Evolutionary conservation across 495 filamentous ascomycete species (phyloP).

Genomic region (Penicillium mononematosum): DNA sequence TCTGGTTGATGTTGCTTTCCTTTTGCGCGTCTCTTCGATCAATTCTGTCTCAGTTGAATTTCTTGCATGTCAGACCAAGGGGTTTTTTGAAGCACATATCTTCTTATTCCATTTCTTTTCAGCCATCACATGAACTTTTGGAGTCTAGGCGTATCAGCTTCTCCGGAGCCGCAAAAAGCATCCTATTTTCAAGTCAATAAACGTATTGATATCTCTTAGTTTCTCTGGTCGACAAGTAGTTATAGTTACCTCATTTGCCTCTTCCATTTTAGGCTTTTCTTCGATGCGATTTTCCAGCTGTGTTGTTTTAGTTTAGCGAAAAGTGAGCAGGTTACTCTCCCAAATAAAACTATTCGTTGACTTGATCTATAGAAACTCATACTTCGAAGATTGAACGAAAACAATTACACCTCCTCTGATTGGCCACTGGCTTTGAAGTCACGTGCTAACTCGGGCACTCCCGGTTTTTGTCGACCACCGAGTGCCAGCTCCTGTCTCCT

Average conservation of each 20-base stretch:
- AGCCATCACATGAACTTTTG: background rate
- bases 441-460: constrained; percentile 24
- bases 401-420: constrained; percentile 24
- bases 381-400: constrained; percentile 1
- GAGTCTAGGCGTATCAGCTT: constrained; percentile 20
- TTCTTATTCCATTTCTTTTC: constrained; percentile 15
- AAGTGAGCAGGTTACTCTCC: no score
- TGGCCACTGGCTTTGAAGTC: constrained; percentile 21
- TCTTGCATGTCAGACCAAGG: constrained; percentile 24
- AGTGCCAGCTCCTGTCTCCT: constrained; percentile 30
- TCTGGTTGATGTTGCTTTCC: constrained; percentile 27
- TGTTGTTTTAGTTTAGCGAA: no score
- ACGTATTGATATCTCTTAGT: background rate
- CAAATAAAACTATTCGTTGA: background rate
- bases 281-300: background rate
- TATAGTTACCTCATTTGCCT: background rate
- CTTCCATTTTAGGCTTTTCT: background rate
- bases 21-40: constrained; percentile 13
- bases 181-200: background rate
- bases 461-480: constrained; percentile 43
- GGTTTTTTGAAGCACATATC: constrained; percentile 29
- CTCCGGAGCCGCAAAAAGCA: background rate
- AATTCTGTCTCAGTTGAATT: constrained; percentile 17
- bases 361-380: background rate
- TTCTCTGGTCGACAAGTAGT: background rate